Conservation (phyloP, 805 yeast species). For the Starmerella cellae region DNA sequence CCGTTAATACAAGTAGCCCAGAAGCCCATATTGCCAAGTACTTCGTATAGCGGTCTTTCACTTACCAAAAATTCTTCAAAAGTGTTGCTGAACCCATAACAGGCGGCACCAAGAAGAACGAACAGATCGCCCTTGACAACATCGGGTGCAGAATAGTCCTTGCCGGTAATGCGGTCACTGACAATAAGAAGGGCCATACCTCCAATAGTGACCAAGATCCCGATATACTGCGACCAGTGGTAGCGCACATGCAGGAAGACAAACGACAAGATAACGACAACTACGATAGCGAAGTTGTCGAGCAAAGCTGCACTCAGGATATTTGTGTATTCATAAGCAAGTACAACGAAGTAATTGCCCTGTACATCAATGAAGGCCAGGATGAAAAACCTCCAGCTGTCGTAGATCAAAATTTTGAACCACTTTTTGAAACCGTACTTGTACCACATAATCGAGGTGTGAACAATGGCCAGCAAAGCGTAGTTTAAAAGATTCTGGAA, state of each 20-base stretch:
- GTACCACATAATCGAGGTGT: conserved; percentile 32
- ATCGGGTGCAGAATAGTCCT: conserved; percentile 31
- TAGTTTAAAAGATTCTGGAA: conserved; percentile 34
- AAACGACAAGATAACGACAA: conserved; percentile 33
- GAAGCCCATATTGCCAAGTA: conserved; percentile 33
- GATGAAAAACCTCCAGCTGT: conserved; percentile 34
- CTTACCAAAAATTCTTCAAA: conserved; percentile 34
- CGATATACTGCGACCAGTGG: conserved; percentile 34
- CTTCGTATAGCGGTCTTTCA: conserved; percentile 34
- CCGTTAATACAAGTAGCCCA: conserved; percentile 34
- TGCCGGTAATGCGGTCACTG: conserved; percentile 31
- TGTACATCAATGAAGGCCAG: conserved; percentile 35
- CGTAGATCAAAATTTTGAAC: conserved; percentile 23
- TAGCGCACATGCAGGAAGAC: conserved; percentile 33
- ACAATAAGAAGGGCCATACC: conserved; percentile 34
- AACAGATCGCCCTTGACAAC: conserved; percentile 35
- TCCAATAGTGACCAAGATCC: conserved; percentile 31
- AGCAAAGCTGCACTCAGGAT: conserved; percentile 33
- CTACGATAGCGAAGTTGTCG: conserved; percentile 35
- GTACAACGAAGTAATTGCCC: conserved; percentile 36
- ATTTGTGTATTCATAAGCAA: conserved; percentile 34
- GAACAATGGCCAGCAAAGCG: conserved; percentile 28
- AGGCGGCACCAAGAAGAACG: conserved; percentile 34
- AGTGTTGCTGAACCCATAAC: conserved; percentile 35
- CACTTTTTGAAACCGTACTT: conserved; percentile 30